These are phyloP conservation scores for Pontederia paniculata DNA, from an alignment of 176 grass and related monocot species.

Conservation along the genomic window DNA sequence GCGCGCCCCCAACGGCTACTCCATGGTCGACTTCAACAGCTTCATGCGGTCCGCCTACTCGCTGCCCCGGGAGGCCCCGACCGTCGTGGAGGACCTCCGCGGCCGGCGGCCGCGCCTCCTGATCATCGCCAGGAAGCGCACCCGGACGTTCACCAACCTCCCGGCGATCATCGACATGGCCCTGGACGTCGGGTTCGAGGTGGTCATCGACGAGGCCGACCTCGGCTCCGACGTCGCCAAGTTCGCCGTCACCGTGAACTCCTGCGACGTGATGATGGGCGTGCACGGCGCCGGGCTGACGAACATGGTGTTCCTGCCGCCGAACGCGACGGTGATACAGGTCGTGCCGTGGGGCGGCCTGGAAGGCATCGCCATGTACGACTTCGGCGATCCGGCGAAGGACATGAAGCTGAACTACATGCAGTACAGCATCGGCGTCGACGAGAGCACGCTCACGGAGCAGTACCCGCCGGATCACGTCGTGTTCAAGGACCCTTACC, in stretches of 20 bases:
- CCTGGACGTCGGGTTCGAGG: constrained; percentile 51
- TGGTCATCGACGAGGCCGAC: constrained; percentile 26
- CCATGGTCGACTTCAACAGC: constrained; percentile 62
- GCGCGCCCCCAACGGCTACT: constrained; percentile 20
- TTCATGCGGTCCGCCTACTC: constrained; percentile 39
- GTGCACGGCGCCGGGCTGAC: constrained; percentile 78
- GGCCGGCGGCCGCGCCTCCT: constrained; percentile 35
- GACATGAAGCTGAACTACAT: constrained; percentile 58
- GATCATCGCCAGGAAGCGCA: constrained; percentile 39
- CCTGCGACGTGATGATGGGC: constrained; percentile 61
- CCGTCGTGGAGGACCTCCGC: not conserved
- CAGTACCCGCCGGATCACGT: constrained; percentile 44
- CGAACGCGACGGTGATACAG: constrained; percentile 45
- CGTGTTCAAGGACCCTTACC: constrained; percentile 55
- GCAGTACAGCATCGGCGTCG: constrained; percentile 45
- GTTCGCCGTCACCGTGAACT: constrained; percentile 42
- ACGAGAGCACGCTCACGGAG: constrained; percentile 75
- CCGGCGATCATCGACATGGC: constrained; percentile 31
- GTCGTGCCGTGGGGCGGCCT: constrained; percentile 70
- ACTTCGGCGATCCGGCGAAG: constrained; percentile 44
- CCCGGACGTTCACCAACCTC: constrained; percentile 43
- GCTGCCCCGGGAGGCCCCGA: constrained; percentile 27
- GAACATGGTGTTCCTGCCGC: constrained; percentile 61
- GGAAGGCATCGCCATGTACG: constrained; percentile 39
- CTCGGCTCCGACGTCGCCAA: constrained; percentile 24